Evolutionary conservation across 345 rosid species (phyloP), one percentile per base, ranked within the genome.

Genomic region (Viola odorata): DNA sequence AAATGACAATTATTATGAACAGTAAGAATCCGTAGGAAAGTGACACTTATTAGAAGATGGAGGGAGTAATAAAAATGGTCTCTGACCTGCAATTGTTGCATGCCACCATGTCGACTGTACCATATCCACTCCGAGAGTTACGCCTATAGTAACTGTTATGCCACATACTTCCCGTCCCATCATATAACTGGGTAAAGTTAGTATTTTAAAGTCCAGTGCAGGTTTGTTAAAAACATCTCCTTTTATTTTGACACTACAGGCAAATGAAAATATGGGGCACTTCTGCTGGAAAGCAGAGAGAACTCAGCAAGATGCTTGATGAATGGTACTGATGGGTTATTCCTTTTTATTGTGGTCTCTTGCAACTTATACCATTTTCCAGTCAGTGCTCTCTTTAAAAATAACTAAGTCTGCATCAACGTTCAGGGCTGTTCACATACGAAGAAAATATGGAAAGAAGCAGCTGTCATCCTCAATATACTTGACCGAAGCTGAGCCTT

Each of bases 401-500:
- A 37, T 13, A 37, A 42, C 12, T 37, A 37, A 17, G 57, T 61
- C 55, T 55, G 47, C 45, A 16, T 69, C 5, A 37, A 62, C 70
- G 40, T 73, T 58, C 70, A 94, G 96, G 97, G 97, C 96, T 58
- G 69, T 73, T 60, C 81, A 84, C 72, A 82, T 94, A 63, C 75
- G 63, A 66, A 81, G 81, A 74, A 90, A 88, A 69, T 81, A 70
- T 69, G 96, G 91, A 59, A 81, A 80, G 62, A 76, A 64, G 58
- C 90, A 83, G 75, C 71, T 83, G 50, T 83, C 97, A 50, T 90
- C 96, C 38, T 78, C 96, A 47, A 56, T 70, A 70, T 94, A 87
- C 69, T 80, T 94, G 57, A 80, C 87, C 66, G 96, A 94, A 82
- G 96, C 91, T 54, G 99, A 94, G 80, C 95, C 95, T 68, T 94